A percentile compares a stretch with the other conserved stretches of the same genome.
Evolutionary conservation across 768 basidiomycete species (phyloP).

Genomic region (Tephrocybe sp.): DNA sequence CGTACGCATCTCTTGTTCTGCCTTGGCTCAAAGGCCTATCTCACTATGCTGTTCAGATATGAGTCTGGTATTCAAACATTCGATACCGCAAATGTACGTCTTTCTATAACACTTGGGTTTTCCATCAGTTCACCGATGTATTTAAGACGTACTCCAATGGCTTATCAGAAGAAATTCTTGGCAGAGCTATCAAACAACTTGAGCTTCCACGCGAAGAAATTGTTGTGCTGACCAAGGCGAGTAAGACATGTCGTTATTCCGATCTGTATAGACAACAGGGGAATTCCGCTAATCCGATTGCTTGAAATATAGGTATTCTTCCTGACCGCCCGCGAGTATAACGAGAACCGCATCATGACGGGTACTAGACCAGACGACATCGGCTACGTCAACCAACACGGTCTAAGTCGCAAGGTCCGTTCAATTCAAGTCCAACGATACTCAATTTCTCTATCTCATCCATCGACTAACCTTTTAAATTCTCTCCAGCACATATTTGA

Average conservation of each 20-base stretch:
- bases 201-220: conserved; percentile 68
- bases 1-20: too few relatives aligned
- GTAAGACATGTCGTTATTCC: background rate
- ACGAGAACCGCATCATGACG: conserved; percentile 4
- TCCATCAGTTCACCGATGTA: background rate
- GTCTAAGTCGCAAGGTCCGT: conserved; percentile 34
- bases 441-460: too few relatives aligned
- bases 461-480: too few relatives aligned
- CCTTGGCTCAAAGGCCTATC: too few relatives aligned
- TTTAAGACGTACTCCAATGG: conserved; percentile 63
- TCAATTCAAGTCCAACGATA: too few relatives aligned
- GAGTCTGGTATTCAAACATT: conserved; percentile 66
- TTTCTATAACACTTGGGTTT: background rate
- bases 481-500: too few relatives aligned
- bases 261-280: too few relatives aligned
- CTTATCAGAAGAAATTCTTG: conserved; percentile 61
- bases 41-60: too few relatives aligned
- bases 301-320: conserved; percentile 46
- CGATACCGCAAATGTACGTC: conserved; percentile 41
- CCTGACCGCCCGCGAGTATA: conserved; percentile 26
- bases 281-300: too few relatives aligned
- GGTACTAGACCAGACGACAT: conserved; percentile 27
- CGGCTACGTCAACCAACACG: conserved; percentile 58
- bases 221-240: conserved; percentile 75
- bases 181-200: conserved; percentile 67